Evolutionary conservation across 73 alveolate species (phyloP).

Genomic region (Blepharisma japonicum): DNA sequence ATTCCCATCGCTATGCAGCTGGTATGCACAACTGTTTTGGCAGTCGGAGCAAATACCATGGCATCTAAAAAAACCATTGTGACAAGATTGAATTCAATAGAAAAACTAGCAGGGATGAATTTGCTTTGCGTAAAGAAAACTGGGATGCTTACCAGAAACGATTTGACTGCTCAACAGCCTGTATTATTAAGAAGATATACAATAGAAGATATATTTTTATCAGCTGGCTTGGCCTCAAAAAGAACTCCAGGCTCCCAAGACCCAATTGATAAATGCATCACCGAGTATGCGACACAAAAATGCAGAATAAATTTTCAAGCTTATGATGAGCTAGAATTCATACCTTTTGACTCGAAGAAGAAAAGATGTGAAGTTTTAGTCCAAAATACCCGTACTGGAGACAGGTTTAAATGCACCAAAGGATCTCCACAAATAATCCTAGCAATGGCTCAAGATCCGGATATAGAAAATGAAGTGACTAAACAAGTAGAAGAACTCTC

Average conservation of each 20-base stretch:
- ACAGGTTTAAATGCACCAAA: not conserved
- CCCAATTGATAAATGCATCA: constrained; percentile 15
- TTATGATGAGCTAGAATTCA: not conserved
- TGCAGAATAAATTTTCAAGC: not conserved
- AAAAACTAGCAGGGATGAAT: constrained; percentile 71
- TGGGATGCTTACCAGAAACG: constrained; percentile 62
- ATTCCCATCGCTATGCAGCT: constrained; percentile 31
- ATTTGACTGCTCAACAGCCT: constrained; percentile 38
- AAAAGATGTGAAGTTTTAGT: not conserved
- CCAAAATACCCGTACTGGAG: not conserved
- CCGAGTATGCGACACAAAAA: not conserved
- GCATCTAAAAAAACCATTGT: constrained; percentile 61
- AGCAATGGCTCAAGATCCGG: not conserved
- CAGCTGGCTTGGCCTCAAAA: constrained; percentile 20
- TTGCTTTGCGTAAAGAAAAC: constrained; percentile 79
- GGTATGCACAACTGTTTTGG: constrained; percentile 36
- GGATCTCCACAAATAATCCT: constrained; percentile 23
- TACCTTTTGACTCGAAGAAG: not conserved
- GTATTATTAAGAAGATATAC: not conserved
- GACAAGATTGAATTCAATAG: constrained; percentile 69
- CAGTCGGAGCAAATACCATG: constrained; percentile 52
- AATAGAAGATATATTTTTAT: not conserved
- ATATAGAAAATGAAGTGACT: not conserved
- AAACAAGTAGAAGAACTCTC: not conserved
- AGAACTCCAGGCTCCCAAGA: not conserved